These are phyloP conservation scores for Achaetomiella virescens DNA, from an alignment of 495 filamentous ascomycete genomes.

Conservation along the genomic window DNA sequence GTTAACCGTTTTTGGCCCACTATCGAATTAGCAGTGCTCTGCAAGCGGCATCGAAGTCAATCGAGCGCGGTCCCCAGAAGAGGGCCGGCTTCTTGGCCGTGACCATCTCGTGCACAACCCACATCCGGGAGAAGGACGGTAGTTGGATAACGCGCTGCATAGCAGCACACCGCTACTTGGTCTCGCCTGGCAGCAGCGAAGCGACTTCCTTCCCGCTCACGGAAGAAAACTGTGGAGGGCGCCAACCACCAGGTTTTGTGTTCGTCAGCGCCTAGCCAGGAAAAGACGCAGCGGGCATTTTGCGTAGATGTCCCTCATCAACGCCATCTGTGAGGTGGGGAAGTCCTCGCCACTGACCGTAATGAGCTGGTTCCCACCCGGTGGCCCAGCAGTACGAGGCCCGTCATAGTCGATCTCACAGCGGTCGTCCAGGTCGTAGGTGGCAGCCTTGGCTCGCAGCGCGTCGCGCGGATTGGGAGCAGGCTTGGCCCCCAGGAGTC, in stretches of 20 bases:
- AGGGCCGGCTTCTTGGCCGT: not conserved
- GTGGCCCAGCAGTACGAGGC: not conserved
- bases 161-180: not conserved
- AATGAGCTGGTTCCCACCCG: not conserved
- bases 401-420: not conserved
- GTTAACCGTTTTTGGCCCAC: too few relatives aligned
- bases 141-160: not conserved
- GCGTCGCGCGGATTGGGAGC: not conserved
- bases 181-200: not conserved
- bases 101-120: not conserved
- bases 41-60: not conserved
- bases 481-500: not conserved
- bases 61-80: not conserved
- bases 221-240: not conserved
- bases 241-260: not conserved
- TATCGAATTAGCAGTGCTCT: too few relatives aligned
- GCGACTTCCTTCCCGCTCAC: not conserved
- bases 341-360: not conserved
- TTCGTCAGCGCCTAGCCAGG: not conserved
- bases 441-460: not conserved
- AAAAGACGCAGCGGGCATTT: not conserved
- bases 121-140: not conserved
- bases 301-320: not conserved
- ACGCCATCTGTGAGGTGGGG: not conserved
- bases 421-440: not conserved